phyloP scores from a whole-genome alignment of 1,284 basidiomycete species.

The Golubevia sp. region DNA sequence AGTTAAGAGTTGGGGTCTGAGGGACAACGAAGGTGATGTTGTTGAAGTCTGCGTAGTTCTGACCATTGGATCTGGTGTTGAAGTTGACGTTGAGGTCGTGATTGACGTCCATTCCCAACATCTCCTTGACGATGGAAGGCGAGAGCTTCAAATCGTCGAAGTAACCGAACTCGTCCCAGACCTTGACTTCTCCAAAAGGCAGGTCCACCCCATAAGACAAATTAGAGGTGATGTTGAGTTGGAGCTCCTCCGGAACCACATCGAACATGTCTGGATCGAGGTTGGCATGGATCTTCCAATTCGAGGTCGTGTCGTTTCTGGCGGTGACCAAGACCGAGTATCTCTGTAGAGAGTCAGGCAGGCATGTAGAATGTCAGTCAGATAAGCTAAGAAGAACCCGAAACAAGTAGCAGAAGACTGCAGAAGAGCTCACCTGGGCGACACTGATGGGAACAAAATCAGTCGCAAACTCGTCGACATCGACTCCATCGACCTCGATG shows the following conservation, averaged over 20 bases:
- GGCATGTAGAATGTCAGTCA: no score
- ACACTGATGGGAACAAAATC: conserved; percentile 76
- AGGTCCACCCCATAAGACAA: conserved; percentile 22
- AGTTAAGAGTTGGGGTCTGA: conserved; percentile 71
- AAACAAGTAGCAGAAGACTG: no score
- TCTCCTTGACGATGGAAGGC: conserved; percentile 57
- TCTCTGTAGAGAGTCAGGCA: no score
- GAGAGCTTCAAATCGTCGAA: conserved; percentile 64
- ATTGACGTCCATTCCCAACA: conserved; percentile 59
- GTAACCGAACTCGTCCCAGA: conserved; percentile 33
- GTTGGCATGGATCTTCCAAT: conserved; percentile 88
- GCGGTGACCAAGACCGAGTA: conserved; percentile 90
- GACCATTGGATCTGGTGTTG: conserved; percentile 63
- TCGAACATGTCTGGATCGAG: conserved; percentile 72
- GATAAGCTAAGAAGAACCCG: no score
- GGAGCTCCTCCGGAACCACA: conserved; percentile 32
- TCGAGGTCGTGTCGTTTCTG: conserved; percentile 77
- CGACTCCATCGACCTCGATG: conserved; percentile 86
- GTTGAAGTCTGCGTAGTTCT: conserved; percentile 62
- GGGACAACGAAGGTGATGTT: conserved; percentile 51
- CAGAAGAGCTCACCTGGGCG: no score
- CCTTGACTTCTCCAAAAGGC: no score
- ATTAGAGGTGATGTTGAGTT: conserved; percentile 48
- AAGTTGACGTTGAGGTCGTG: conserved; percentile 64
- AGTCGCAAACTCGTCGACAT: conserved; percentile 73